Base-by-base conservation (phyloP, 2,329 filamentous ascomycete genomes). In the Trichoderma oligosporum region DNA sequence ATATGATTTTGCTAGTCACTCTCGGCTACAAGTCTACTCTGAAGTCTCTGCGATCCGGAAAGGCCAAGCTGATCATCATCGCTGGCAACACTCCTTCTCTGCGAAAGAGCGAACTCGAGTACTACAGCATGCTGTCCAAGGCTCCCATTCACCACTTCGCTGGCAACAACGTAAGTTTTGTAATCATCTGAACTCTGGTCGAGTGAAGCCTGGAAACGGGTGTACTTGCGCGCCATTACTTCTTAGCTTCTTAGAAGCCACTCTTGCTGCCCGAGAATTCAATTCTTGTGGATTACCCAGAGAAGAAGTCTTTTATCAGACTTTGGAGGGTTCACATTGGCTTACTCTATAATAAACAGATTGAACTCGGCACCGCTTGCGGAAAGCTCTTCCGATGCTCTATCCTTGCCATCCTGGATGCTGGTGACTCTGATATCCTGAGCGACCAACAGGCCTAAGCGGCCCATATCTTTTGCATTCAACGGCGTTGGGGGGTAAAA, bases 331-430 rank as follows among this genome's bases (percentile, higher is more conserved):
- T 86, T 78, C 71, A 76, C 68, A 68, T 72, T 68, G 75, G 83
- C 84, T 87, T 80, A 87, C 82, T 72, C 69, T 73, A 61, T 68
- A 62, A 62, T 58, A 11, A 60, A 76, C 76, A 97, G 92, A 97
- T 97, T 74, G 94, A 97, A 82, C 85, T 99, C 67, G 94, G 94
- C 73, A 97, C 92, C 74, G 92, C 91, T 69, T 97, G 92, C 82
- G 94, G 94, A 83, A 97, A 97, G 84, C 88, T 99, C 74, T 99
- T 96, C 88, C 86, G 91, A 70, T 96, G 90, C 86, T 93, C 90
- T 67, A 96, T 92, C 78, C 95, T 99, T 89, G 87, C 92, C 70
- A 88, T 97, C 74, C 82, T 97, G 67, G 94, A 99, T 79, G 91
- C 92, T 75, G 94, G 93, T 86, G 89, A 97, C 86, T 96, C 91